Percentiles rank a stretch among this genome's conserved stretches.
Conservation (phyloP, 306 rosid genomes). For the Vicia faba region DNA sequence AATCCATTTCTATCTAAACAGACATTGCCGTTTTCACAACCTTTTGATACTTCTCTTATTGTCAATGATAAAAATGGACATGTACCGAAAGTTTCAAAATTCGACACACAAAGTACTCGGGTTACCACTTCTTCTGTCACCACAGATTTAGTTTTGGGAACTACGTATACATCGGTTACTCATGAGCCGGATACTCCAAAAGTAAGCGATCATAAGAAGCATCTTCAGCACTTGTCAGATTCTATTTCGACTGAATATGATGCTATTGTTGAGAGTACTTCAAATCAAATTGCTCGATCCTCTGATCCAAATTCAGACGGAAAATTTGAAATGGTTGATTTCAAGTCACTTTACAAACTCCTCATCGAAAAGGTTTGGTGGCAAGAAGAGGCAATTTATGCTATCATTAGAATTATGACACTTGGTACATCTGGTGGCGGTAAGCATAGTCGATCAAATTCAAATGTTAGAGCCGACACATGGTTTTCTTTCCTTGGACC, state of each 20-base stretch:
- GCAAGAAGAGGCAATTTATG: slow-evolving; percentile 78
- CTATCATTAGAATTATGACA: slow-evolving; percentile 55
- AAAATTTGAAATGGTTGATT: slow-evolving; percentile 54
- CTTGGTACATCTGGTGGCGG: slow-evolving; percentile 53
- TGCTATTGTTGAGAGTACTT: slow-evolving; percentile 43
- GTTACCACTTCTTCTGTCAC: slow-evolving; percentile 57
- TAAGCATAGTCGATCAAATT: slow-evolving; percentile 48
- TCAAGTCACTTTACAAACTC: slow-evolving; percentile 58
- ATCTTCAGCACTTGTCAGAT: slow-evolving; percentile 49
- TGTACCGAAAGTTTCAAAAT: slow-evolving; percentile 39
- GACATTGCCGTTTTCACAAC: slow-evolving; percentile 38
- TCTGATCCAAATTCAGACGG: slow-evolving; percentile 50
- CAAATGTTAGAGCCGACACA: slow-evolving; percentile 58
- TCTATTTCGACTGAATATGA: slow-evolving; percentile 58
- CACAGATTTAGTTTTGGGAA: slow-evolving; percentile 95
- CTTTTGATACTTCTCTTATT: slow-evolving; percentile 43
- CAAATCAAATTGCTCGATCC: slow-evolving; percentile 46
- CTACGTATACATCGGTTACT: slow-evolving; percentile 55
- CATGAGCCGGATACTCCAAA: slow-evolving; percentile 53
- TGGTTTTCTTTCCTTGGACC: slow-evolving; percentile 89
- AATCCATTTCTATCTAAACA: slow-evolving; percentile 45
- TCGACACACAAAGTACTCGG: slow-evolving; percentile 41
- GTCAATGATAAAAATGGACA: slow-evolving; percentile 35
- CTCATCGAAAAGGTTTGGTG: slow-evolving; percentile 68
- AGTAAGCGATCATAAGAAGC: slow-evolving; percentile 42